Conservation (phyloP, 164 flowering plant genomes). For the Cinnamomum micranthum region DNA sequence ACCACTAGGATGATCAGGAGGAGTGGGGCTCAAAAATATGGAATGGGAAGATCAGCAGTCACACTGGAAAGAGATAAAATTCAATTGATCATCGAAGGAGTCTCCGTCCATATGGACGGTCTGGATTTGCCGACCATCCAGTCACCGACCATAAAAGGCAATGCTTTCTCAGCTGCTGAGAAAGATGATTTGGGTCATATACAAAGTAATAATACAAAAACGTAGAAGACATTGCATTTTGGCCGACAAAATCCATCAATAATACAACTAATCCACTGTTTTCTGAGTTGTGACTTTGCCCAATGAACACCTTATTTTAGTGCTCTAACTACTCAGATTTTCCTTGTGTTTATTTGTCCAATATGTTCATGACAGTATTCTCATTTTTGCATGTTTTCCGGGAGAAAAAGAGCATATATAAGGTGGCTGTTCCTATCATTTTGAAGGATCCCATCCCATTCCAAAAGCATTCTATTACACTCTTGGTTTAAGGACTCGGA, state of each 20-base stretch:
- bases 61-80: background rate
- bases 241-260: background rate
- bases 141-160: background rate
- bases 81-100: no score
- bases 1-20: no score
- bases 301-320: background rate
- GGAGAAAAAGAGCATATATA: background rate
- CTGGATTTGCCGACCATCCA: background rate
- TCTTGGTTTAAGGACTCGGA: no score
- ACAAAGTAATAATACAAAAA: no score
- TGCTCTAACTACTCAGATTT: no score
- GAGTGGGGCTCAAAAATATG: no score
- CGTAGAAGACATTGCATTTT: background rate
- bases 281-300: background rate
- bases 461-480: no score
- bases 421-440: background rate
- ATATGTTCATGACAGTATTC: background rate
- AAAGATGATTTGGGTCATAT: background rate
- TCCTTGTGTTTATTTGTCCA: background rate
- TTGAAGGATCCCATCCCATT: no score
- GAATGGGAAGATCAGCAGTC: background rate
- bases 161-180: background rate
- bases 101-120: background rate
- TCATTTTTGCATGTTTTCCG: background rate
- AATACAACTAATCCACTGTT: background rate